Evolutionary conservation across 1,139 yeast genomes (phyloP).

Genomic region (Debaryomycetaceae sp.): DNA sequence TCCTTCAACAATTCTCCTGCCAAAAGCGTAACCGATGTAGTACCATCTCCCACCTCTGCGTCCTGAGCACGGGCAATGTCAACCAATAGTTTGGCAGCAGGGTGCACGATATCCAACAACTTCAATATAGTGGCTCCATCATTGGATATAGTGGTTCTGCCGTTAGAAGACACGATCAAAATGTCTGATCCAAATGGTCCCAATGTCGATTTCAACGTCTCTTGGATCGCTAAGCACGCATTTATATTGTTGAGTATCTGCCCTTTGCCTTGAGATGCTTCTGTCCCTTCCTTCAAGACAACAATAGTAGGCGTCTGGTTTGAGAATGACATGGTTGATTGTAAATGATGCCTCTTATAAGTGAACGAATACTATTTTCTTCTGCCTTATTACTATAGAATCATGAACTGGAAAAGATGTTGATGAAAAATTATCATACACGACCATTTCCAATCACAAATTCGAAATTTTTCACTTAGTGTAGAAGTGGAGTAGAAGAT

Average conservation of each 20-base stretch:
- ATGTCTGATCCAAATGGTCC: slow-evolving; percentile 98
- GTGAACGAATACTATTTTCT: neutral
- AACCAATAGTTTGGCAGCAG: slow-evolving; percentile 93
- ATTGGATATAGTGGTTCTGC: slow-evolving; percentile 90
- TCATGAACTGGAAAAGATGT: slow-evolving; percentile 1
- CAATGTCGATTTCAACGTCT: slow-evolving; percentile 87
- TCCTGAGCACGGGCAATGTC: slow-evolving; percentile 96
- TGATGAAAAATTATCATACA: neutral
- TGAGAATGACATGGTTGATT: slow-evolving; percentile 69
- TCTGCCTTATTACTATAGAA: slow-evolving; percentile 1
- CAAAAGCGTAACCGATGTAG: slow-evolving; percentile 89
- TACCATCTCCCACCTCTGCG: slow-evolving; percentile 99
- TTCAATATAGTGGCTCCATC: slow-evolving; percentile 97
- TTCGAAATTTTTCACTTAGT: neutral
- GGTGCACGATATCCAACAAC: slow-evolving; percentile 92
- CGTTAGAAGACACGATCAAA: slow-evolving; percentile 75
- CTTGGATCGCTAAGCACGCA: slow-evolving; percentile 96
- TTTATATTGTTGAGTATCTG: slow-evolving; percentile 92
- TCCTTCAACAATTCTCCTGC: slow-evolving; percentile 96
- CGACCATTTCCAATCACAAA: neutral
- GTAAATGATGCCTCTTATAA: neutral
- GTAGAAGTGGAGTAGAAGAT: neutral
- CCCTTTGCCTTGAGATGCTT: slow-evolving; percentile 92
- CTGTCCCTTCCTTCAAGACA: slow-evolving; percentile 96
- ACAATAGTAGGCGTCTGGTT: slow-evolving; percentile 96